Percentiles rank a stretch among this genome's conserved stretches.
Conservation (phyloP, 2,329 filamentous ascomycete genomes). For the Phialemonium atrogriseum region DNA sequence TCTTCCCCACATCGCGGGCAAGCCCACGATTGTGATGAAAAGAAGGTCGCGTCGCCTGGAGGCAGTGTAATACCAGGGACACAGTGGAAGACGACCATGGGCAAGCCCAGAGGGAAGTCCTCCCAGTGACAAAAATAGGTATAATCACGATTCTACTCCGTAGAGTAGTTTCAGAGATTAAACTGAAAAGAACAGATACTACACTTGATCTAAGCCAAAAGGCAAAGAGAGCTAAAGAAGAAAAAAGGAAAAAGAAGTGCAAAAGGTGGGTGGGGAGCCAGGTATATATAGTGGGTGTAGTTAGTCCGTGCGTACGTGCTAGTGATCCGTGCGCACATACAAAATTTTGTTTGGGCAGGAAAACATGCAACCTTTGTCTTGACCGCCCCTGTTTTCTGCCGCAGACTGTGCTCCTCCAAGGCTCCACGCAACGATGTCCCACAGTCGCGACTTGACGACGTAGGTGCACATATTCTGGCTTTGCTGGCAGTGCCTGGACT, state of each 20-base stretch:
- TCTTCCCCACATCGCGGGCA: conserved; percentile 50
- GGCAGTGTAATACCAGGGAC: conserved; percentile 70
- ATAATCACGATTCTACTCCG: conserved; percentile 69
- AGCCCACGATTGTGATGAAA: conserved; percentile 53
- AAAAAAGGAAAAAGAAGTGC: conserved; percentile 35
- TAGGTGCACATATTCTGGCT: no score
- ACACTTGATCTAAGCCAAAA: conserved; percentile 84
- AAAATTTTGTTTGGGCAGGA: no score
- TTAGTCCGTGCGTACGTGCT: conserved; percentile 14
- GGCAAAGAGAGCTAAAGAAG: conserved; percentile 46
- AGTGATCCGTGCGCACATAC: no score
- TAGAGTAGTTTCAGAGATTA: conserved; percentile 85
- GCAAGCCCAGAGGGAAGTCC: conserved; percentile 62
- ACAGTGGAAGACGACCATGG: conserved; percentile 55
- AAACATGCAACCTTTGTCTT: no score
- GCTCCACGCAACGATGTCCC: no score
- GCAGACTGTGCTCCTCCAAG: no score
- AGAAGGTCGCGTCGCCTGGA: conserved; percentile 61
- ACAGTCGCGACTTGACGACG: no score
- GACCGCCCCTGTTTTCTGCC: no score
- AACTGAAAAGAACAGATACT: conserved; percentile 97
- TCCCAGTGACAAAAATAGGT: conserved; percentile 62
- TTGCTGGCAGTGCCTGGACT: no score
- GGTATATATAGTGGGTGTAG: conserved; percentile 13
- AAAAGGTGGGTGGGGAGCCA: conserved; percentile 5